Base-by-base conservation (phyloP, 192 early-diverging fungal genomes). In the Globomyces pollinis-pini region DNA sequence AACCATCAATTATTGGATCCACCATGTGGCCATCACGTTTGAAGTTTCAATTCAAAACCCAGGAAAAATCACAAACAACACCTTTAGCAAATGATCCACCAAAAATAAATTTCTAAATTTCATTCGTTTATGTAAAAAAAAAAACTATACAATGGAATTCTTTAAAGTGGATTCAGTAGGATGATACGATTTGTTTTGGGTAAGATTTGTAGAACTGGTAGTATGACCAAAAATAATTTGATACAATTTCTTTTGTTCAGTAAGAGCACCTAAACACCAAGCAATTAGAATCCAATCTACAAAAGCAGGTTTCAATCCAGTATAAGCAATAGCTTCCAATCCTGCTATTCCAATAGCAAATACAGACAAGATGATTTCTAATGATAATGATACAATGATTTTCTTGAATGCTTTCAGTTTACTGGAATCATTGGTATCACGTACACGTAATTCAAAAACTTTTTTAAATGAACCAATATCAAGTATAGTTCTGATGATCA, bases 241-340 rank as follows among this genome's bases (percentile, higher is more conserved):
- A n/a, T n/a, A n/a, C n/a, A n/a, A n/a, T n/a, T 24, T 47, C n/a
- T 7, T 34, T 29, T 61, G 59, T 3, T 62, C 60, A 33, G 54
- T 30, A 26, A 38, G 26, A 5, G 44, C 50, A 28, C 31, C 50
- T 2, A 62, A 29, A 21, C 35, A 30, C 60, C 60, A 62, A 11
- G 60, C 29, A 15, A 62, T 44, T 13, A 62, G 45, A 1, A 49
- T 39, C 60, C 60, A 62, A 31, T 62, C 60, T 32, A 49, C 36
- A 26, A 54, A 43, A 41, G 60, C 6, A 24, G 38, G 60, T 2
- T 24, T 24, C 16, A 33, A 8, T 28, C 50, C 60, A 18, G 50
- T 62, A 51, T 26, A 51, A 32, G 29, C 36, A 15, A 52, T 3
- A 30, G 44, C 47, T 24, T 62, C 60, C 50, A 53, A 16, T 34